These are phyloP conservation scores for Amanita molliuscula DNA, from an alignment of 768 basidiomycete species.

Conservation along the genomic window DNA sequence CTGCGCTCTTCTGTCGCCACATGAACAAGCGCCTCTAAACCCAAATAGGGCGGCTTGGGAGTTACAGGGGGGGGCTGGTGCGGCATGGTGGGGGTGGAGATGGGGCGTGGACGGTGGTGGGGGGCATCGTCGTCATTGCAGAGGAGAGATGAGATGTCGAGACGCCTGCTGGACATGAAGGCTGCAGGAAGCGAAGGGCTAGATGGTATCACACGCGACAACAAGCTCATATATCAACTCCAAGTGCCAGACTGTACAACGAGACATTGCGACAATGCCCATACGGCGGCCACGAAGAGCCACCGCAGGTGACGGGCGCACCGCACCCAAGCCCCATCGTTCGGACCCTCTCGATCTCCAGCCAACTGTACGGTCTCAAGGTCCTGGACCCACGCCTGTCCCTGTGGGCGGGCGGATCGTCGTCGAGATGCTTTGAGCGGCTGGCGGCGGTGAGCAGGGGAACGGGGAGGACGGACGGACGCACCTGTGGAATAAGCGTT, in stretches of 20 bases:
- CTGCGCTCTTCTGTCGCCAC: constrained; percentile 59
- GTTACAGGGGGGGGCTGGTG: constrained; percentile 12
- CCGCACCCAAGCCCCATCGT: constrained; percentile 90
- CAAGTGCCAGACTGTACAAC: constrained; percentile 51
- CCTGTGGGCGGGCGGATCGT: constrained; percentile 61
- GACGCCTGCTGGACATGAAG: constrained; percentile 26
- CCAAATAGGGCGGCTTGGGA: constrained; percentile 20
- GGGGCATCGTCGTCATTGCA: constrained; percentile 36
- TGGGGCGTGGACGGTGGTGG: background rate
- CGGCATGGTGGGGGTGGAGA: constrained; percentile 10
- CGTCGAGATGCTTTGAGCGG: constrained; percentile 83
- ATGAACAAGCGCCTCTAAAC: constrained; percentile 61
- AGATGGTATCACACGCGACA: constrained; percentile 7
- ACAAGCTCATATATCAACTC: constrained; percentile 9
- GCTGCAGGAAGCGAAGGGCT: constrained; percentile 11
- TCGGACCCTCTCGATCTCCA: constrained; percentile 44
- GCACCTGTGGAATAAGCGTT: constrained; percentile 63
- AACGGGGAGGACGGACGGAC: constrained; percentile 12
- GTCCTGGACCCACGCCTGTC: constrained; percentile 76
- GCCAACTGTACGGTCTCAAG: constrained; percentile 76
- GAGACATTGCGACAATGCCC: constrained; percentile 82
- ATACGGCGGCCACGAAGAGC: constrained; percentile 59
- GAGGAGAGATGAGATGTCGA: constrained; percentile 69
- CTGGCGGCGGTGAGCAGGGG: constrained; percentile 24
- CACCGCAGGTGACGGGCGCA: constrained; percentile 31